Evolutionary conservation across 2,329 filamentous ascomycete species (phyloP), one percentile per base, ranked within the genome.

Genomic region (Epichloe amarillans): DNA sequence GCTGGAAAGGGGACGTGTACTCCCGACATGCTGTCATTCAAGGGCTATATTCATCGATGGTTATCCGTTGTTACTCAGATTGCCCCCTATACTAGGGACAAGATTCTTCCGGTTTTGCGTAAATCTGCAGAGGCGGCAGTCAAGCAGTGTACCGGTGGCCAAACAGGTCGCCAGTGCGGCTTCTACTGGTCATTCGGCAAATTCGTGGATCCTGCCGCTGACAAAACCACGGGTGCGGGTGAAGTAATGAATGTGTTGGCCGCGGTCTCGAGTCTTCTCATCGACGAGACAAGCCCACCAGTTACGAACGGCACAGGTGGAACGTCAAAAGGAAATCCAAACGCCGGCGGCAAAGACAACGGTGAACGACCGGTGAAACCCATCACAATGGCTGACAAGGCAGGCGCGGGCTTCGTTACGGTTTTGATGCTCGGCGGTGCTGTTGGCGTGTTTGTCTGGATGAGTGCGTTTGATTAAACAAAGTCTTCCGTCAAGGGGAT

Each of bases 1-100:
- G 57, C 59, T 35, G 58, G 62, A 30, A 67, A 72, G 3, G 66
- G 61, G 21, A 74, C 68, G 19, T 91, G 87, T 70, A 82, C 82
- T 52, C 72, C 77, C 46, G 87, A 91, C 59, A 85, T 88, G 72
- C 66, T 79, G 53, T 79, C 79, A 2, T 89, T 84, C 75, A 87
- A 87, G 66, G 83, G 83, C 39, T 82, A 83, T 52, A 70, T 86
- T 17, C 74, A 80, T 57, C 76, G 81, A 40, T 86, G 82, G 80
- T 69, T 88, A 57, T 72, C 77, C 4, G 72, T 75, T 21, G 72
- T 77, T 1, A 75, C 78, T 2, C 73, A 83, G 56, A 51, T 87
- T n/a, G 82, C 79, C 0, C 0, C 84, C 0, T 74, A 73, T 44
- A 80, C 77, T 1, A 65, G 66, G 40, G 65, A 72, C 1, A 67